Conservation (phyloP, 805 yeast species). For the Candida berthetii region DNA sequence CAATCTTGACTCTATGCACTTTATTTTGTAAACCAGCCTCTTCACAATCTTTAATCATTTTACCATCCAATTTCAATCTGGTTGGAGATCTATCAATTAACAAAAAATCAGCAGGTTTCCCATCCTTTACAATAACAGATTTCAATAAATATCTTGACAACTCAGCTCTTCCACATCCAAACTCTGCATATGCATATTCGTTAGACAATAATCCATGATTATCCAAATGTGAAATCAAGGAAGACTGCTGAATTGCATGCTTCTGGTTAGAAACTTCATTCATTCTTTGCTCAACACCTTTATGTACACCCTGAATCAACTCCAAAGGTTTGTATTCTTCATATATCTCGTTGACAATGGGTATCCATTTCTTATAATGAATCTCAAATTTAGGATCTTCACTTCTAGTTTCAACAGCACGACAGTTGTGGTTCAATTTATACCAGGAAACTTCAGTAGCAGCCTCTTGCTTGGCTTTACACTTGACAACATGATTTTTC, state of each 20-base stretch:
- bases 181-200: slow-evolving; percentile 50
- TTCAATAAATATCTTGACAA: slow-evolving; percentile 55
- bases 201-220: slow-evolving; percentile 30
- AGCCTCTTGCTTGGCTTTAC: slow-evolving; percentile 38
- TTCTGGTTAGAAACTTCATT: slow-evolving; percentile 49
- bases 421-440: slow-evolving; percentile 36
- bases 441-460: slow-evolving; percentile 42
- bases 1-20: slow-evolving; percentile 56
- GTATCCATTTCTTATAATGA: slow-evolving; percentile 23
- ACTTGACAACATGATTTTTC: slow-evolving; percentile 50
- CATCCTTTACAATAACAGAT: slow-evolving; percentile 19
- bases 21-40: slow-evolving; percentile 21
- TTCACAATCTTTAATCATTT: slow-evolving; percentile 49
- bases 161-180: slow-evolving; percentile 92
- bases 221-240: slow-evolving; percentile 65
- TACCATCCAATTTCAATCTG: slow-evolving; percentile 72
- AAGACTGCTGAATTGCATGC: slow-evolving; percentile 80
- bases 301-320: slow-evolving; percentile 20
- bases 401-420: neutral
- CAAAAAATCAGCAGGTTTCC: slow-evolving; percentile 32
- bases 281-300: slow-evolving; percentile 18
- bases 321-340: slow-evolving; percentile 23
- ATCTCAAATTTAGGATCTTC: slow-evolving; percentile 5
- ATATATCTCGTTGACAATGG: slow-evolving; percentile 29
- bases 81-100: slow-evolving; percentile 74